Percentiles rank a stretch among this genome's conserved stretches.
Conservation (phyloP, 257 asterid species). For the Voacanga thouarsii region DNA sequence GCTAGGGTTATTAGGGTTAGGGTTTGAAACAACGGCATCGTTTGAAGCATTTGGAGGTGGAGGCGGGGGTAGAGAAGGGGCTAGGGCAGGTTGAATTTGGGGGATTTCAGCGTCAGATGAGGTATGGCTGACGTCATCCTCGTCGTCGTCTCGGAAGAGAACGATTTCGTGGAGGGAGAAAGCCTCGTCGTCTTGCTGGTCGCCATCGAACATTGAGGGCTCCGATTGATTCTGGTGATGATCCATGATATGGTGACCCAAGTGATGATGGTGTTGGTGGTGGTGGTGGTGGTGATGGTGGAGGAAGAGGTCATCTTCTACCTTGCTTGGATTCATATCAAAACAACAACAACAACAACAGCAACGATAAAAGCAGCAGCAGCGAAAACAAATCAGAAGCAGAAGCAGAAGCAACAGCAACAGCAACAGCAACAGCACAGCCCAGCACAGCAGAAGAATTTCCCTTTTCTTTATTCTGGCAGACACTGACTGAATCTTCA, state of each 20-base stretch:
- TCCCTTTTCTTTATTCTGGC: not conserved
- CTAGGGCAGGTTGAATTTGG: conserved; percentile 19
- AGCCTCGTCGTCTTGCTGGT: conserved; percentile 56
- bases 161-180: conserved; percentile 63
- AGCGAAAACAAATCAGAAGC: not conserved
- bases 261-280: conserved; percentile 37
- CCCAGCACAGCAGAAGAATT: not conserved
- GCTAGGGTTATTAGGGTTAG: conserved; percentile 39
- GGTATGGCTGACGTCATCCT: conserved; percentile 70
- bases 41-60: conserved; percentile 25
- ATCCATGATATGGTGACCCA: conserved; percentile 1
- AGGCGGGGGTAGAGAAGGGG: conserved; percentile 2
- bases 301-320: conserved; percentile 65
- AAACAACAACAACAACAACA: not conserved
- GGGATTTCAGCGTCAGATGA: conserved; percentile 74
- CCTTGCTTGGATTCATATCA: conserved; percentile 66
- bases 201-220: conserved; percentile 45
- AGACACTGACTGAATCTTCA: conserved; percentile 7
- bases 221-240: conserved; percentile 31
- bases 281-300: conserved; percentile 34
- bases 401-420: not conserved
- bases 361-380: not conserved
- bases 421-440: not conserved
- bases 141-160: conserved; percentile 77
- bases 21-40: conserved; percentile 43